Evolutionary conservation across 139 green algal species (phyloP).

Genomic region (Ettlia oleoabundans): DNA sequence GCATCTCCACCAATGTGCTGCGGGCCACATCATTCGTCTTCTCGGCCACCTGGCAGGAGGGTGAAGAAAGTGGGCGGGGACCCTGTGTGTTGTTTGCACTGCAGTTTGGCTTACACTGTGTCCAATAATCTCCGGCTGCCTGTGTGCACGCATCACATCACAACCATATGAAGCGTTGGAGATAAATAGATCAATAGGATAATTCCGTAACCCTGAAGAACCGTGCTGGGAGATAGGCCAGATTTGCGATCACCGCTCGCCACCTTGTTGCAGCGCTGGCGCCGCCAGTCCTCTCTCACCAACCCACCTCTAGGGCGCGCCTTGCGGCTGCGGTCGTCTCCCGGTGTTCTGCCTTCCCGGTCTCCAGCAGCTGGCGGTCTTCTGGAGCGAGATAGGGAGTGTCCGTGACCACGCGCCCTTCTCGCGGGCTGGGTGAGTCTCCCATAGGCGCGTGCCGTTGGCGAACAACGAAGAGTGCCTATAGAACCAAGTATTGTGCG

Average conservation of each 20-base stretch:
- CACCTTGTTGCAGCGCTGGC: neutral
- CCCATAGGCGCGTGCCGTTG: neutral
- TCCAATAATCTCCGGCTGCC: no score
- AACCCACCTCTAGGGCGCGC: constrained; percentile 33
- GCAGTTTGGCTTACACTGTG: no score
- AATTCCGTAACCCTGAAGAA: neutral
- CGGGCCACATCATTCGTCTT: constrained; percentile 36
- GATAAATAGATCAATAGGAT: no score
- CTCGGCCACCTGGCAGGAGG: constrained; percentile 31
- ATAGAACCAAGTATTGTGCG: no score
- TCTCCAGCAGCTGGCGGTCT: constrained; percentile 27
- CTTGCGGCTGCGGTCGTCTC: constrained; percentile 36
- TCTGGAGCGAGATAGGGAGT: neutral
- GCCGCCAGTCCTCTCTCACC: neutral
- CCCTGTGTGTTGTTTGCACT: no score
- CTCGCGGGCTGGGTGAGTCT: neutral
- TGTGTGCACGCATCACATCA: no score
- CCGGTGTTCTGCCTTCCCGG: constrained; percentile 35
- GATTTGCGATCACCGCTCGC: no score
- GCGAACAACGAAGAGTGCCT: no score
- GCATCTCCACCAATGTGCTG: constrained; percentile 41
- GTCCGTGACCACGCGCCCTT: neutral
- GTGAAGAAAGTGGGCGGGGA: no score
- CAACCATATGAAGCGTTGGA: no score
- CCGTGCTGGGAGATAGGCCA: neutral